Conservation (phyloP, 2,329 filamentous ascomycete species). For the Xylaria sp. region DNA sequence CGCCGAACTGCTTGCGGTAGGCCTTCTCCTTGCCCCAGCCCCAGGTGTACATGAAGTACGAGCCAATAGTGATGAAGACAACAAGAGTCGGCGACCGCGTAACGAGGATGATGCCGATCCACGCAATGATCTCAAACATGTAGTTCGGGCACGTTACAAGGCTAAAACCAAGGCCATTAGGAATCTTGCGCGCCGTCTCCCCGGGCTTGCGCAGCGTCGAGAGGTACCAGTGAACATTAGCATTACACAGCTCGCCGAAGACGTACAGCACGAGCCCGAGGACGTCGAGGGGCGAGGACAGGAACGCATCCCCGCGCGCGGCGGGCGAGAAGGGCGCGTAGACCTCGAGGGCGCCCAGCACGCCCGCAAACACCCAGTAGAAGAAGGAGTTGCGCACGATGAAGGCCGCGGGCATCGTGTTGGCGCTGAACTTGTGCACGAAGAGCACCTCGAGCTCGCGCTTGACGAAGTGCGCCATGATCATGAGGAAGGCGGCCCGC, state of each 20-base stretch:
- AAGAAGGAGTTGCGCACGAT: conserved; percentile 95
- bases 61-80: conserved; percentile 79
- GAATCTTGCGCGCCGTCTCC: conserved; percentile 88
- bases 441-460: conserved; percentile 95
- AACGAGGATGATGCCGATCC: conserved; percentile 83
- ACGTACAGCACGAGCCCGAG: conserved; percentile 77
- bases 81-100: conserved; percentile 82
- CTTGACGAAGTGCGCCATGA: conserved; percentile 89
- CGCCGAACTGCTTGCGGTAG: conserved; percentile 90
- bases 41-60: conserved; percentile 86
- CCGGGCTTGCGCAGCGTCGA: conserved; percentile 80
- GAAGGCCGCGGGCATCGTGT: conserved; percentile 91
- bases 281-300: conserved; percentile 63
- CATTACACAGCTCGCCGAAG: conserved; percentile 83
- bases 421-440: conserved; percentile 92
- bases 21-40: conserved; percentile 90
- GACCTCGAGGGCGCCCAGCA: conserved; percentile 84
- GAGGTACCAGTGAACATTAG: conserved; percentile 82
- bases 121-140: conserved; percentile 89
- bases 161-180: conserved; percentile 83
- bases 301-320: conserved; percentile 60
- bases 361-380: conserved; percentile 89
- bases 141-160: conserved; percentile 97
- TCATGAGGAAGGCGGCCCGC: conserved; percentile 76
- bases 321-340: conserved; percentile 81